Evolutionary conservation across 1,284 basidiomycete species (phyloP).

Genomic region (Melanopsichium pennsylvanicum): DNA sequence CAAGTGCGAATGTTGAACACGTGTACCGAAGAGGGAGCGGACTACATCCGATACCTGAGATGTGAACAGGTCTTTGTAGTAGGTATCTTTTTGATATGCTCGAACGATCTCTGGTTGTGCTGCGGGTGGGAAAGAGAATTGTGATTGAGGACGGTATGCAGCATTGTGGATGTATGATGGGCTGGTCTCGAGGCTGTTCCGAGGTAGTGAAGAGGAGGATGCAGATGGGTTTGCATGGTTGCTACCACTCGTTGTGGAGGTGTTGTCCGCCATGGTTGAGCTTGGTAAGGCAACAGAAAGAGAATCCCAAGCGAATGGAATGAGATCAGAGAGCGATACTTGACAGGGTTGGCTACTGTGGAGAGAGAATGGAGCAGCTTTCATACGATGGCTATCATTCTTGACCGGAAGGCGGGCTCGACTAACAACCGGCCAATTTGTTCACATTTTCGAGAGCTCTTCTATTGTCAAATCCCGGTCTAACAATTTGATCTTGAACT

Average conservation of each 20-base stretch:
- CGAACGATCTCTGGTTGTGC: conserved; percentile 45
- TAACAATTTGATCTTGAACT: too few relatives aligned
- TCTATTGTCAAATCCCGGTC: too few relatives aligned
- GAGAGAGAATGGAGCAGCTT: too few relatives aligned
- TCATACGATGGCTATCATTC: conserved; percentile 7
- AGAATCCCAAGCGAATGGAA: too few relatives aligned
- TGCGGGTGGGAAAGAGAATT: conserved; percentile 33
- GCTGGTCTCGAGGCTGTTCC: not conserved
- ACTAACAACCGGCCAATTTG: conserved; percentile 13
- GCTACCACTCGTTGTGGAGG: not conserved
- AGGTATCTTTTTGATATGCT: conserved; percentile 53
- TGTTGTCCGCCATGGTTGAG: conserved; percentile 11
- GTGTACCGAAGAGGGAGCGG: conserved; percentile 63
- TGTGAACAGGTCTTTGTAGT: conserved; percentile 64
- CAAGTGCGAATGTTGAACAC: conserved; percentile 62
- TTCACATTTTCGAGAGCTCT: too few relatives aligned
- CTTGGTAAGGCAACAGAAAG: too few relatives aligned
- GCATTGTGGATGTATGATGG: not conserved
- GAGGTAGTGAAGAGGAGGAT: too few relatives aligned
- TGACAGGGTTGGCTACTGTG: too few relatives aligned
- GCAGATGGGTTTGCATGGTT: not conserved
- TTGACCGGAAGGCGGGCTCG: conserved; percentile 1
- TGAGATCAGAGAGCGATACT: too few relatives aligned
- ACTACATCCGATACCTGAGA: conserved; percentile 64
- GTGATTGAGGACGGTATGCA: conserved; percentile 25